Conservation (phyloP, 148 eudicot species). For the Drosera capensis region DNA sequence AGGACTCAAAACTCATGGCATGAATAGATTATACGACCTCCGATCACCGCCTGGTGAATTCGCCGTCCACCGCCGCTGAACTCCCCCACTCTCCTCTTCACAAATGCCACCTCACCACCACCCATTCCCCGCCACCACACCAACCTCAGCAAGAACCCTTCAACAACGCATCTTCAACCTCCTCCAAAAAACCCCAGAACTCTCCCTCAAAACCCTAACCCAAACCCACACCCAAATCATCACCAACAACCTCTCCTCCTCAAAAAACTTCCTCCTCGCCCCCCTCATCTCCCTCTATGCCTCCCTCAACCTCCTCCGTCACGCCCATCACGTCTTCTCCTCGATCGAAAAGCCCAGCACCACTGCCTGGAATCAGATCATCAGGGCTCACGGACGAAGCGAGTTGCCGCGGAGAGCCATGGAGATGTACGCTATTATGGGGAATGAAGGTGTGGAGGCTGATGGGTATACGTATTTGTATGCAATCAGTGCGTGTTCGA, state of each 20-base stretch:
- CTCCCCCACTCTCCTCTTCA: no score
- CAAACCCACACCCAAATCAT: slow-evolving; percentile 50
- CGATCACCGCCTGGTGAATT: no score
- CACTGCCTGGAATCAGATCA: slow-evolving; percentile 40
- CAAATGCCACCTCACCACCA: no score
- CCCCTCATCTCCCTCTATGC: slow-evolving; percentile 25
- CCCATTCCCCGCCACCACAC: no score
- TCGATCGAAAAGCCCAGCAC: slow-evolving; percentile 28
- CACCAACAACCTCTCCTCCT: slow-evolving; percentile 23
- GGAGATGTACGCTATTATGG: slow-evolving; percentile 22
- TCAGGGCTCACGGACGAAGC: slow-evolving; percentile 21
- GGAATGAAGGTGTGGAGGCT: slow-evolving; percentile 11
- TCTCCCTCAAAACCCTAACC: no score
- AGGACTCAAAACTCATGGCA: no score
- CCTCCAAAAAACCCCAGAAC: no score
- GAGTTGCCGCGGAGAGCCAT: slow-evolving; percentile 15
- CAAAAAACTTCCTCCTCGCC: slow-evolving; percentile 25
- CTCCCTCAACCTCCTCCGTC: slow-evolving; percentile 12
- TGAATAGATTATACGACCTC: no score
- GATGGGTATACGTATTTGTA: slow-evolving; percentile 42
- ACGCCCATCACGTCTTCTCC: slow-evolving; percentile 24
- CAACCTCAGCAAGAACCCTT: no score
- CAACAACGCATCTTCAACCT: no score
- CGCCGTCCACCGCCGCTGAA: no score
- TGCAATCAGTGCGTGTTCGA: slow-evolving; percentile 26